phyloP scores from a whole-genome alignment of 345 rosid genomes.

The Brassica juncea region DNA sequence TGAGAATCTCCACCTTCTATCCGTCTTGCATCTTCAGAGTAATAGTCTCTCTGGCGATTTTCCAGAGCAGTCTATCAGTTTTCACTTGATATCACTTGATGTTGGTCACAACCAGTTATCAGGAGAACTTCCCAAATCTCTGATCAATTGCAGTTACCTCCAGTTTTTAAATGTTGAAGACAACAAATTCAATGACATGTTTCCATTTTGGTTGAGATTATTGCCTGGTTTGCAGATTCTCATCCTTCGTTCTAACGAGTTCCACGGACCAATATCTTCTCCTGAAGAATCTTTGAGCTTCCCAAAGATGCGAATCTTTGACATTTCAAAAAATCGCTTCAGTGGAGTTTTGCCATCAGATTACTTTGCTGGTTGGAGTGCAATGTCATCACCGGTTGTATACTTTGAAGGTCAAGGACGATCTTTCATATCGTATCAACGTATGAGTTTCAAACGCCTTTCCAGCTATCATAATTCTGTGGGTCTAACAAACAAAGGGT shows the following conservation, averaged over 20 bases:
- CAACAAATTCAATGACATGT: neutral
- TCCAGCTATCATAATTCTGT: neutral
- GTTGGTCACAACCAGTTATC: neutral
- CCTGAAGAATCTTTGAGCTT: neutral
- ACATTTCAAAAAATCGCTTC: neutral
- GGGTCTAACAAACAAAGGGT: neutral
- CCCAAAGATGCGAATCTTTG: neutral
- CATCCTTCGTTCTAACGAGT: neutral
- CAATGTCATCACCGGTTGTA: neutral
- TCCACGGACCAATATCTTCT: neutral
- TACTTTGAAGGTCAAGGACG: neutral
- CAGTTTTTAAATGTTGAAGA: neutral
- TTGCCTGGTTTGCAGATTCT: neutral
- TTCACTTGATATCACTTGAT: neutral
- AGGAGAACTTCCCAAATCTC: neutral
- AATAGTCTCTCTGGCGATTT: neutral
- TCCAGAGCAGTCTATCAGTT: neutral
- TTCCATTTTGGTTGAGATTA: neutral
- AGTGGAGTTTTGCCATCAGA: neutral
- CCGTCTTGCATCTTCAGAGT: neutral
- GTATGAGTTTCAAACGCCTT: no score
- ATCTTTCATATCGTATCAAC: no score
- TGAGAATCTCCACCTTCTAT: neutral
- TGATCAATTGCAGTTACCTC: neutral
- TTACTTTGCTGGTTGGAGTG: neutral